Evolutionary conservation across 2,329 filamentous ascomycete genomes (phyloP).

Genomic region (Cercospora nicotianae): DNA sequence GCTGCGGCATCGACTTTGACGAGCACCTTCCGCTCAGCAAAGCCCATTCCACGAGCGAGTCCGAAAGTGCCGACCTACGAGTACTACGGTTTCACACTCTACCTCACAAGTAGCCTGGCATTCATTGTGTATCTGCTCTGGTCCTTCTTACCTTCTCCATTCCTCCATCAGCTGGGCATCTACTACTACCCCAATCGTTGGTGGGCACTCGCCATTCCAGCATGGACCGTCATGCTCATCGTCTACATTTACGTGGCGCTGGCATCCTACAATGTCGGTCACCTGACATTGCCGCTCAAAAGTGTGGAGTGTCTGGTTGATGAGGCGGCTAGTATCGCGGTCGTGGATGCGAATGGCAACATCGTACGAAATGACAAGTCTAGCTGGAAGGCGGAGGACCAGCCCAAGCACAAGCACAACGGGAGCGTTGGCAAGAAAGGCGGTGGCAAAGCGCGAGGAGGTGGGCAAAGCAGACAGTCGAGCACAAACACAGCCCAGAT

Average conservation of each 20-base stretch:
- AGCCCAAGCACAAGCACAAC: constrained; percentile 22
- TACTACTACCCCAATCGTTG: constrained; percentile 96
- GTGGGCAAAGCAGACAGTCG: constrained; percentile 40
- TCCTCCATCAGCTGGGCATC: constrained; percentile 89
- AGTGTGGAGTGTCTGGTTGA: constrained; percentile 90
- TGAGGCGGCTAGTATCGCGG: constrained; percentile 80
- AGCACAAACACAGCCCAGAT: constrained; percentile 36
- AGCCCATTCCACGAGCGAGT: constrained; percentile 74
- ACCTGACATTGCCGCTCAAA: constrained; percentile 76
- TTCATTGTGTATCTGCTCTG: constrained; percentile 75
- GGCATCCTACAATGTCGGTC: constrained; percentile 84
- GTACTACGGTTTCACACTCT: constrained; percentile 97
- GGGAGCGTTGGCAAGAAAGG: constrained; percentile 39
- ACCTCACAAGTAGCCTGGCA: constrained; percentile 79
- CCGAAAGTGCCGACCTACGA: constrained; percentile 99
- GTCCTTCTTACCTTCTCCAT: constrained; percentile 88
- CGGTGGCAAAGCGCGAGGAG: constrained; percentile 40
- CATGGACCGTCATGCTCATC: constrained; percentile 83
- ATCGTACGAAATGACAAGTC: constrained; percentile 44
- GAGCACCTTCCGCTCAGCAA: constrained; percentile 53
- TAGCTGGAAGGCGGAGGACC: constrained; percentile 28
- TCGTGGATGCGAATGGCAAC: constrained; percentile 70
- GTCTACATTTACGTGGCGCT: constrained; percentile 94
- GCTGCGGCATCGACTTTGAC: constrained; percentile 61
- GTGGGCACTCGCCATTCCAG: constrained; percentile 93